phyloP scores from a whole-genome alignment of 176 grass and related monocot genomes.

The Eragrostis curvula region DNA sequence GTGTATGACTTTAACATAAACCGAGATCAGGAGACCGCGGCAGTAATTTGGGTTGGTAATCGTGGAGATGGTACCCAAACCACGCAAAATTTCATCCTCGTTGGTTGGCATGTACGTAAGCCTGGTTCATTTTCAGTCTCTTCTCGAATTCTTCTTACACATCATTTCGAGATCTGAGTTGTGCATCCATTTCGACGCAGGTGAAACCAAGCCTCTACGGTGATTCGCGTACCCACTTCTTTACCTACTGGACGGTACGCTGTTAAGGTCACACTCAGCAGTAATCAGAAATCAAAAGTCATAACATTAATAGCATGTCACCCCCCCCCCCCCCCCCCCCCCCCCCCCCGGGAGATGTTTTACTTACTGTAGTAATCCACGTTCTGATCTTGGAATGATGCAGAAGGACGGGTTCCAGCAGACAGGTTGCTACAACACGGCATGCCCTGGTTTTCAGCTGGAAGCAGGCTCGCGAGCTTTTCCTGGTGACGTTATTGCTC shows the following conservation, averaged over 20 bases:
- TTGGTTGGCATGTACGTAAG: not conserved
- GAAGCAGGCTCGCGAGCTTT: too few species aligned
- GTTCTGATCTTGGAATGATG: not conserved
- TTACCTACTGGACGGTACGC: constrained; percentile 11
- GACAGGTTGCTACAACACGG: not conserved
- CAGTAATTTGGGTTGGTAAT: not conserved
- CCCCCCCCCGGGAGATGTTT: too few species aligned
- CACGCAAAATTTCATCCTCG: not conserved
- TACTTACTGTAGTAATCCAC: too few species aligned
- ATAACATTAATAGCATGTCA: too few species aligned
- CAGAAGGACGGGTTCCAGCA: not conserved
- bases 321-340: too few species aligned
- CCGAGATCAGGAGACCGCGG: not conserved
- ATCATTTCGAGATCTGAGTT: too few species aligned
- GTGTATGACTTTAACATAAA: not conserved
- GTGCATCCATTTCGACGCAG: not conserved
- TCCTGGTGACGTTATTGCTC: constrained; percentile 1
- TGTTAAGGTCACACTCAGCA: too few species aligned
- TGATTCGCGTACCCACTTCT: not conserved
- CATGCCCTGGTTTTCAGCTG: constrained; percentile 4
- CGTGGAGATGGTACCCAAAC: too few species aligned
- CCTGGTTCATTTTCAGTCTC: too few species aligned
- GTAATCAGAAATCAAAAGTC: too few species aligned
- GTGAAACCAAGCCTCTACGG: not conserved
- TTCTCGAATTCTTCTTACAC: too few species aligned